Conservation (phyloP, 106 monocot species). For the Agapanthus africanus region DNA sequence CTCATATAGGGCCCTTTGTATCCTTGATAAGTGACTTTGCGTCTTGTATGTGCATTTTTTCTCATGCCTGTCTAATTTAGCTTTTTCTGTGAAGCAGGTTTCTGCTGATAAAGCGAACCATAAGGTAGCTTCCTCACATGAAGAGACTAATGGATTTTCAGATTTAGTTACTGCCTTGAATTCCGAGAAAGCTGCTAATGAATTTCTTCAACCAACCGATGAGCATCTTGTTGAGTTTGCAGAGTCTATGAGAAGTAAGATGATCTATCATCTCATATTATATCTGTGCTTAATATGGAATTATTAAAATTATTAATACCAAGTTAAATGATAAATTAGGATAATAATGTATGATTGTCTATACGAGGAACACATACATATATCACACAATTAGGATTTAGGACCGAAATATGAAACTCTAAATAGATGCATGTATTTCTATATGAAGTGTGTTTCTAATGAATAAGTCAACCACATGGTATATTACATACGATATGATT, state of each 20-base stretch:
- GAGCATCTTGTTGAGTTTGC: slow-evolving; percentile 92
- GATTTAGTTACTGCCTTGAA: slow-evolving; percentile 22
- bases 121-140: slow-evolving; percentile 18
- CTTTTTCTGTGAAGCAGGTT: slow-evolving; percentile 25
- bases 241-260: slow-evolving; percentile 91
- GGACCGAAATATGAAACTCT: background rate
- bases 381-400: background rate
- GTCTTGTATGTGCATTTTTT: background rate
- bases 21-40: background rate
- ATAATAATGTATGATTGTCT: background rate
- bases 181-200: slow-evolving; percentile 39
- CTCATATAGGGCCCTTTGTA: background rate
- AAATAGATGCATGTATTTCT: background rate
- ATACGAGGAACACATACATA: background rate
- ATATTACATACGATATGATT: too few species aligned
- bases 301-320: background rate
- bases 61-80: background rate
- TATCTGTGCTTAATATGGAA: background rate
- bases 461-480: background rate
- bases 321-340: background rate
- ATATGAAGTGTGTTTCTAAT: background rate
- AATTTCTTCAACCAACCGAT: slow-evolving; percentile 52
- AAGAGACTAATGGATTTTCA: slow-evolving; percentile 45
- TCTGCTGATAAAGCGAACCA: slow-evolving; percentile 23
- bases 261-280: background rate